These are phyloP conservation scores for Mycena epipterygia DNA, from an alignment of 768 basidiomycete genomes.

Conservation along the genomic window DNA sequence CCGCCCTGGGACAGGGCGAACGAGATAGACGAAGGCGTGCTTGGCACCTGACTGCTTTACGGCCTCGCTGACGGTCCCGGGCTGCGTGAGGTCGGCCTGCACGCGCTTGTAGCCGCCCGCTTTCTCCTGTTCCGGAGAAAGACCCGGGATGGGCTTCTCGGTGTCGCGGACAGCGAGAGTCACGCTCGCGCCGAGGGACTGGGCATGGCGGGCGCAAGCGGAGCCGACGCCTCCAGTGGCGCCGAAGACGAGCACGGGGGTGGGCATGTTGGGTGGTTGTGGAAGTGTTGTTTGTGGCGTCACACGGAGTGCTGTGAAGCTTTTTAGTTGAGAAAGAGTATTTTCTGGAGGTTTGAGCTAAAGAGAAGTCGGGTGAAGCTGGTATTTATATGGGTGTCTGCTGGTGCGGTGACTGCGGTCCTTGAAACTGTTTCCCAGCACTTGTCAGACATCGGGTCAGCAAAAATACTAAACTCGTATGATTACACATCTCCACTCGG, in stretches of 20 bases:
- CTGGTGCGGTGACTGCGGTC: no score
- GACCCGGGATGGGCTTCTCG: conserved; percentile 19
- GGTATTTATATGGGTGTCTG: no score
- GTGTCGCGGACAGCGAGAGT: conserved; percentile 19
- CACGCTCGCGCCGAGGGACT: conserved; percentile 16
- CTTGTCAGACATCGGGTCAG: no score
- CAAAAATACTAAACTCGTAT: no score
- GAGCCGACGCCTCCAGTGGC: conserved; percentile 14
- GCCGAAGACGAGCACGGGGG: conserved; percentile 10
- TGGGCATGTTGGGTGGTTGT: conserved; percentile 3
- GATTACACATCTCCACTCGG: no score
- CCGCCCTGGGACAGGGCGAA: conserved; percentile 3
- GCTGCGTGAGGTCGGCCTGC: conserved; percentile 19
- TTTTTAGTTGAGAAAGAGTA: no score
- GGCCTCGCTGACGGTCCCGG: background rate
- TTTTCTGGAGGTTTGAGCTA: no score
- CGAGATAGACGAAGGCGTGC: conserved; percentile 5
- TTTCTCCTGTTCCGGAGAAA: conserved; percentile 13
- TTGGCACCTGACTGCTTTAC: conserved; percentile 6
- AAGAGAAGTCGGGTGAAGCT: no score
- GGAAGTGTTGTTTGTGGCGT: background rate
- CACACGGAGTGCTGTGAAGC: no score
- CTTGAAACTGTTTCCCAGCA: no score
- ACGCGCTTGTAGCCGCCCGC: conserved; percentile 18
- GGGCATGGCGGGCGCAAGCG: conserved; percentile 15